Conservation (phyloP, 805 yeast genomes). For the Wickerhamiella musiphila region DNA sequence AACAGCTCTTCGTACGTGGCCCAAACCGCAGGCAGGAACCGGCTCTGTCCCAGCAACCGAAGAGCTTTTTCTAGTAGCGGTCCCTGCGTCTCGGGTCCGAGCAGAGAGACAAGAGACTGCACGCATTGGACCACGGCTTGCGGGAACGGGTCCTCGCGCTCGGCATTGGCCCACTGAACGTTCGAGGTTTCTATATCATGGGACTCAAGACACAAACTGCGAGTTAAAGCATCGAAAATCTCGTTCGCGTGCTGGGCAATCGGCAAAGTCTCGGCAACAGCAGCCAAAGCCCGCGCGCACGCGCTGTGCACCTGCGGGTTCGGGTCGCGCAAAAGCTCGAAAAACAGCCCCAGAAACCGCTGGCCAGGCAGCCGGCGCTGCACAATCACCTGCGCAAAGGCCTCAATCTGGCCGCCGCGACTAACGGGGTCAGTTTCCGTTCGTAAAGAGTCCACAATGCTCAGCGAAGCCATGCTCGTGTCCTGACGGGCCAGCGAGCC, state of each 20-base stretch:
- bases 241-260: conserved; percentile 27
- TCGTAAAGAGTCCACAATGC: conserved; percentile 48
- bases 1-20: conserved; percentile 13
- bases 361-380: not conserved
- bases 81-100: conserved; percentile 38
- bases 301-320: conserved; percentile 74
- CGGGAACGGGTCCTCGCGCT: conserved; percentile 29
- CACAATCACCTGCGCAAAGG: no score
- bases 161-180: conserved; percentile 32
- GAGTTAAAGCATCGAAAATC: conserved; percentile 26
- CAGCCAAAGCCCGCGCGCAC: no score
- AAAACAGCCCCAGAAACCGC: conserved; percentile 1
- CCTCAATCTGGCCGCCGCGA: conserved; percentile 44
- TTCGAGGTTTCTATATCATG: conserved; percentile 32
- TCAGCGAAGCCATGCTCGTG: conserved; percentile 18
- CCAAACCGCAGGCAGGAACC: conserved; percentile 17
- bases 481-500: conserved; percentile 30
- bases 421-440: conserved; percentile 45
- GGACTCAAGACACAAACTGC: conserved; percentile 28
- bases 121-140: conserved; percentile 28
- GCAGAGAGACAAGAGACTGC: conserved; percentile 18
- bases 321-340: conserved; percentile 58
- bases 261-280: conserved; percentile 46
- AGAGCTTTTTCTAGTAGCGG: conserved; percentile 20
- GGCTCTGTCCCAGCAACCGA: conserved; percentile 16